A percentile compares a stretch with the other conserved stretches of the same genome.
Conservation (phyloP, 2,329 filamentous ascomycete genomes). For the Fusarium miscanthi region DNA sequence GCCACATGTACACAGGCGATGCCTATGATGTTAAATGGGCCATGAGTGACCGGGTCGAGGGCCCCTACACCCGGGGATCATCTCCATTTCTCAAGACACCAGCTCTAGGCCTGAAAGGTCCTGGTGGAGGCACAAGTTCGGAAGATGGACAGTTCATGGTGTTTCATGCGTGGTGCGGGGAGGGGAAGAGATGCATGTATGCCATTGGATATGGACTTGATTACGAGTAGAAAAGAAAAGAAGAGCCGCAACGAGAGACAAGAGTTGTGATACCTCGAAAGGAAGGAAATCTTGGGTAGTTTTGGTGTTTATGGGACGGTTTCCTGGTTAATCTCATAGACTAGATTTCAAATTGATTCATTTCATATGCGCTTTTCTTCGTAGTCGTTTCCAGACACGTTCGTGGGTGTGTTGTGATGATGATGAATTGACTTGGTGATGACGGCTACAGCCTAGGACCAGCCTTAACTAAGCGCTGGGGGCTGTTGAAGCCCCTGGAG, state of each 20-base stretch:
- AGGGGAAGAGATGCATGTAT: slow-evolving; percentile 52
- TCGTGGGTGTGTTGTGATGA: neutral
- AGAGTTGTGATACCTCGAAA: neutral
- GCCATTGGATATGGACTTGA: slow-evolving; percentile 42
- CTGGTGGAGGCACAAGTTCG: slow-evolving; percentile 54
- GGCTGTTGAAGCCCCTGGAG: slow-evolving; percentile 13
- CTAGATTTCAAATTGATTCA: neutral
- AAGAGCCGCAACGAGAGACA: neutral
- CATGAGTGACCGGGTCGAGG: slow-evolving; percentile 53
- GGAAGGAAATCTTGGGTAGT: neutral
- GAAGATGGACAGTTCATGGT: slow-evolving; percentile 47
- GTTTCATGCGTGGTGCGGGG: slow-evolving; percentile 53
- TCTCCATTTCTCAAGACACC: slow-evolving; percentile 51
- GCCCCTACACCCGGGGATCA: slow-evolving; percentile 52
- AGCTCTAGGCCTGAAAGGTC: slow-evolving; percentile 53
- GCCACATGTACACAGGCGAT: slow-evolving; percentile 66
- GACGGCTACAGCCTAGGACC: neutral
- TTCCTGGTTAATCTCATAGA: slow-evolving; percentile 6
- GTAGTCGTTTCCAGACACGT: neutral
- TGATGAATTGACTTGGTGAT: neutral
- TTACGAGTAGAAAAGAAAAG: neutral
- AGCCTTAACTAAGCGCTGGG: slow-evolving; percentile 22
- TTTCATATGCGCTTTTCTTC: neutral
- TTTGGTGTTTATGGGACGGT: slow-evolving; percentile 15
- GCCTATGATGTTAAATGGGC: slow-evolving; percentile 71